Percentiles rank a stretch among this genome's conserved stretches.
Evolutionary conservation across 192 early-diverging fungal genomes (phyloP).

Genomic region (Globomyces pollinis-pini): DNA sequence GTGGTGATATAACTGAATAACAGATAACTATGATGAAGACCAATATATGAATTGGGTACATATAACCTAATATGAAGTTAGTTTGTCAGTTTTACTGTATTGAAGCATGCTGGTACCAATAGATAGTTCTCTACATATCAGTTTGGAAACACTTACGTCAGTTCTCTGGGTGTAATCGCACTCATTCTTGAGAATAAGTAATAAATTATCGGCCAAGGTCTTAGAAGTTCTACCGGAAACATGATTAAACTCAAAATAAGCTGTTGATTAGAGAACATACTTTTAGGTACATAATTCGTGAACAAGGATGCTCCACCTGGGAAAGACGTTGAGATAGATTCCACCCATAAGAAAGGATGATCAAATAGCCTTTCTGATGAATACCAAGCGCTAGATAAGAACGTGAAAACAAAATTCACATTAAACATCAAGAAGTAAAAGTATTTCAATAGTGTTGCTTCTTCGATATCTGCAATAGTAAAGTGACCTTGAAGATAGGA

Average conservation of each 20-base stretch:
- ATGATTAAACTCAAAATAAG: conserved; percentile 31
- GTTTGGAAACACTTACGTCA: too few species aligned
- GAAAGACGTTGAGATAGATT: conserved; percentile 21
- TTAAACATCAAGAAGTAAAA: conserved; percentile 48
- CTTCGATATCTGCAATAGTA: not conserved
- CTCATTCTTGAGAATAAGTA: conserved; percentile 15
- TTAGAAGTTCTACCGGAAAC: conserved; percentile 33
- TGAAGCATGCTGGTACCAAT: conserved; percentile 28
- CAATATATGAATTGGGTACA: conserved; percentile 42
- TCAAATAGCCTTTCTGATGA: conserved; percentile 6
- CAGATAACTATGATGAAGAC: conserved; percentile 29
- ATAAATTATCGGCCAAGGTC: conserved; percentile 30
- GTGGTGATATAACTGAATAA: conserved; percentile 33
- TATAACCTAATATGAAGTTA: conserved; percentile 11
- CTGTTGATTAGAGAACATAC: too few species aligned
- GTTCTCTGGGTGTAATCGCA: conserved; percentile 37
- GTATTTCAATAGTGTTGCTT: conserved; percentile 33
- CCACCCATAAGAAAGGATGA: conserved; percentile 30
- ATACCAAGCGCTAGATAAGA: conserved; percentile 12
- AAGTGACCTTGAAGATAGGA: not conserved
- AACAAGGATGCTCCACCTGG: conserved; percentile 41
- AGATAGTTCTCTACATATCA: conserved; percentile 29
- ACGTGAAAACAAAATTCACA: conserved; percentile 43
- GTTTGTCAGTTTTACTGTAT: conserved; percentile 41
- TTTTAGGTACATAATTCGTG: conserved; percentile 29